A percentile compares a stretch with the other conserved stretches of the same genome.
phyloP scores from a whole-genome alignment of 441 rosid genomes.

The Pelargonium myrrhifolium region DNA sequence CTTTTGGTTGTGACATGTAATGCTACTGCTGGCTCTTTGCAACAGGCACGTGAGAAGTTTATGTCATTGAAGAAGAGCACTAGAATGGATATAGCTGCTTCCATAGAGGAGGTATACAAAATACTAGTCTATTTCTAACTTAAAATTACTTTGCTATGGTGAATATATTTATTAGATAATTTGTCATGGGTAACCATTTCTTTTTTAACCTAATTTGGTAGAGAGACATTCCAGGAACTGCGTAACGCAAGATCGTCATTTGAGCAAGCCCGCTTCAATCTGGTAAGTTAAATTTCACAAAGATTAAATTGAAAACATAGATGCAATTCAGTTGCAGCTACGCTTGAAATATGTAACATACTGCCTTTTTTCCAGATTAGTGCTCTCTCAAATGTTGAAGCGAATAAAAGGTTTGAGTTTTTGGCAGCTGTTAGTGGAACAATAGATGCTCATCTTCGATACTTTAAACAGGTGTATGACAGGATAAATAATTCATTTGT shows the following conservation, averaged over 20 bases:
- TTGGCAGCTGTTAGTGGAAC: constrained; percentile 97
- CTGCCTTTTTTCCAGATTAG: constrained; percentile 50
- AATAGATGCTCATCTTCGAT: constrained; percentile 98
- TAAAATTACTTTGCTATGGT: constrained; percentile 7
- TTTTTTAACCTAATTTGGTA: constrained; percentile 9
- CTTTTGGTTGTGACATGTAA: constrained; percentile 18
- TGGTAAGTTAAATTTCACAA: constrained; percentile 42
- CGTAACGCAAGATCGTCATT: constrained; percentile 76
- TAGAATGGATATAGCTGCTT: constrained; percentile 61
- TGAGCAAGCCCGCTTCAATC: constrained; percentile 92
- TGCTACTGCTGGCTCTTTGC: constrained; percentile 18
- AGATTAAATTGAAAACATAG: constrained; percentile 4
- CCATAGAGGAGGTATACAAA: constrained; percentile 63
- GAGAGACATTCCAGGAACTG: constrained; percentile 66
- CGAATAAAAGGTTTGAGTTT: constrained; percentile 95
- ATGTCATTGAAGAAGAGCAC: constrained; percentile 80
- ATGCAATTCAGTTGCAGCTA: constrained; percentile 1
- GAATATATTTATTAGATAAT: constrained; percentile 17
- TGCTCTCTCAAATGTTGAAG: constrained; percentile 92
- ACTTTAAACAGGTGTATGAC: constrained; percentile 76
- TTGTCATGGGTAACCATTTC: constrained; percentile 25
- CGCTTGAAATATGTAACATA: constrained; percentile 9
- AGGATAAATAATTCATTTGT: constrained; percentile 1
- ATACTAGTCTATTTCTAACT: constrained; percentile 10
- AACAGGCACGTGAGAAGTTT: constrained; percentile 87